Evolutionary conservation across 1,284 basidiomycete genomes (phyloP).

Genomic region (Mycena citricolor): DNA sequence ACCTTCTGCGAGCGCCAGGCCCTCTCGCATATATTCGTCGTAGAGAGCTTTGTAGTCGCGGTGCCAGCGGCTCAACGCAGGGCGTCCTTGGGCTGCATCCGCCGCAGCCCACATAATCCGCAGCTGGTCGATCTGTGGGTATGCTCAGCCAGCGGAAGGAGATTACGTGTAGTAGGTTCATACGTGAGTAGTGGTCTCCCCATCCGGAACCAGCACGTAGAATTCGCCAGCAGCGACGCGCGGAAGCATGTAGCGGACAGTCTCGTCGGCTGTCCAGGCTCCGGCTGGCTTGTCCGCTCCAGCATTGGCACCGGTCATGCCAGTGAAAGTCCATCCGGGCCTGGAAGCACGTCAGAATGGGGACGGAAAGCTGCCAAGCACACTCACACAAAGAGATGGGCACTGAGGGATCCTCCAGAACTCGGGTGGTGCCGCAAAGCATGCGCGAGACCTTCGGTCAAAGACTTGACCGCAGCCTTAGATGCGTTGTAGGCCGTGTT

Average conservation of each 20-base stretch:
- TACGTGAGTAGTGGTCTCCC: constrained; percentile 72
- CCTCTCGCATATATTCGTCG: constrained; percentile 76
- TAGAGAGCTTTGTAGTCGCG: constrained; percentile 69
- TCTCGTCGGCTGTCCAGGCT: constrained; percentile 90
- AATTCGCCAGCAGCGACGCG: constrained; percentile 82
- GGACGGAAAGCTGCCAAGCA: constrained; percentile 1
- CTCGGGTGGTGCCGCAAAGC: constrained; percentile 70
- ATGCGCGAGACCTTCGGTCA: constrained; percentile 84
- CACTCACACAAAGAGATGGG: constrained; percentile 85
- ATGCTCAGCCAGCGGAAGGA: background rate
- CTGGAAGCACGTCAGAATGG: constrained; percentile 38
- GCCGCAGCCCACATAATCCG: constrained; percentile 83
- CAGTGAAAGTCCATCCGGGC: constrained; percentile 85
- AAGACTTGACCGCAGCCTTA: constrained; percentile 86
- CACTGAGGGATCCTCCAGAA: constrained; percentile 49
- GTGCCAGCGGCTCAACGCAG: constrained; percentile 79
- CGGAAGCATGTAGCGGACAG: constrained; percentile 86
- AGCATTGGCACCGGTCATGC: constrained; percentile 50
- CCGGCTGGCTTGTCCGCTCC: constrained; percentile 68
- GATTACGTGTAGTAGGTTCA: background rate
- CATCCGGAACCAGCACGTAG: constrained; percentile 89
- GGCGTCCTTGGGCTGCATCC: constrained; percentile 78
- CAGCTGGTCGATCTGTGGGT: constrained; percentile 54
- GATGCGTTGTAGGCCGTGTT: constrained; percentile 82
- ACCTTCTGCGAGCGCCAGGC: too few relatives aligned